Evolutionary conservation across 352 stramenopile species (phyloP), one percentile per base, ranked within the genome.

Genomic region (Phytophthora cactorum): DNA sequence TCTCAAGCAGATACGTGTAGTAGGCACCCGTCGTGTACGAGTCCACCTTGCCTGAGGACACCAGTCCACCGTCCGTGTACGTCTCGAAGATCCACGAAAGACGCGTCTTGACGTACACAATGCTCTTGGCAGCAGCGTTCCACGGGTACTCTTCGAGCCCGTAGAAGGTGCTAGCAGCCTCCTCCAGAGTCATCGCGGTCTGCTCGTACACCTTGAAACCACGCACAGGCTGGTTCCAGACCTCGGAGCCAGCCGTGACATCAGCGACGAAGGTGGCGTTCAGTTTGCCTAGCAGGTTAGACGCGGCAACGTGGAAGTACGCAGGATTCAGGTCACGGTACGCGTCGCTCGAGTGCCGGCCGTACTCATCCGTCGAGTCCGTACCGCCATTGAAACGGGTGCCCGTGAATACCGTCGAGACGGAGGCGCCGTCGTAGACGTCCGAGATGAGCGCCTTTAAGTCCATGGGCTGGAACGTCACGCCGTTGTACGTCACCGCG

Each of bases 161-260:
- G 58, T 79, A 87, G 54, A 74, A 83, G 5, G 69, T 70, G 10
- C 55, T 29, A 0, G 77, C 77, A 0, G 75, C 77, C 1, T 82
- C 29, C n/a, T 71, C 39, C 0, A 70, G 63, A 2, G 63, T 61
- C 67, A 87, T 69, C 2, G 63, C 55, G 0, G 69, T 66, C 65
- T 74, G 45, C 29, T 81, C 58, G 38, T 66, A 51, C 12, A 87
- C 61, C 52, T 77, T 66, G 60, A 84, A 88, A 39, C 68, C 74
- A 34, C 61, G 55, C 38, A 90, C 70, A 3, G 81, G 79, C 46
- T 84, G 76, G 69, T 90, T 90, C 70, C 75, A 87, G 25, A 89
- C 79, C 49, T 79, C 63, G 0, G 46, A 52, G 5, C 65, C 68
- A 17, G 73, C 69, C 2, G 68, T 67, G 14, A 84, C 64, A 57